Evolutionary conservation across 345 rosid species (phyloP).

Genomic region (Isatis tinctoria): DNA sequence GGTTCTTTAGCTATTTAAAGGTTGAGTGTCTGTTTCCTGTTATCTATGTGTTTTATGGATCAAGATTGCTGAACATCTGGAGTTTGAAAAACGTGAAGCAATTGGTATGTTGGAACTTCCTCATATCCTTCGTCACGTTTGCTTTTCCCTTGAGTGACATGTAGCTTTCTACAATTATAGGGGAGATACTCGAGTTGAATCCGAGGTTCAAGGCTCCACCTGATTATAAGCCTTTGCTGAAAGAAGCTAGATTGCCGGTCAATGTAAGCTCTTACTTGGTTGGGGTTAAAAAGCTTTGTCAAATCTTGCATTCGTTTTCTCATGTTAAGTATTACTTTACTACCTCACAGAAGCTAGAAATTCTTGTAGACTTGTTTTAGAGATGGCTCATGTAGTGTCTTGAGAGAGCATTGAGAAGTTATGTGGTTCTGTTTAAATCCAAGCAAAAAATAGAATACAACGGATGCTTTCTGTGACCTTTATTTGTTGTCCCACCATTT

Average conservation of each 20-base stretch:
- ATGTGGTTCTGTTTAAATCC: background rate
- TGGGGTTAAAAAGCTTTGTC: background rate
- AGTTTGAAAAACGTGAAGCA: conserved; percentile 67
- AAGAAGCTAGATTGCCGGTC: conserved; percentile 70
- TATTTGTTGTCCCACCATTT: background rate
- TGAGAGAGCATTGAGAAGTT: background rate
- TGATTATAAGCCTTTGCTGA: conserved; percentile 77
- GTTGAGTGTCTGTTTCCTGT: conserved; percentile 5
- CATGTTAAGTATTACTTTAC: background rate
- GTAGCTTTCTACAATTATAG: conserved; percentile 38
- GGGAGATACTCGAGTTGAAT: conserved; percentile 79
- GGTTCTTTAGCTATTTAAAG: background rate
- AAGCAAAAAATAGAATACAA: background rate
- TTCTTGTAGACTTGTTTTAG: background rate
- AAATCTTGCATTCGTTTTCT: background rate
- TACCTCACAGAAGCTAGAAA: background rate
- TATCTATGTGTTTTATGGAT: conserved; percentile 22
- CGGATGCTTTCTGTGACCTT: background rate
- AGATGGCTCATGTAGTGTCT: background rate
- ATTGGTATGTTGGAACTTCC: conserved; percentile 50
- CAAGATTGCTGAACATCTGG: conserved; percentile 57
- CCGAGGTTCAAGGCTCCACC: conserved; percentile 80
- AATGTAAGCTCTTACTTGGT: conserved; percentile 54
- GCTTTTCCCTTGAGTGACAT: background rate
- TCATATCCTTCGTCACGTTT: background rate